Base-by-base conservation (phyloP, 352 stramenopile species). In the Pythium brachiatum region DNA sequence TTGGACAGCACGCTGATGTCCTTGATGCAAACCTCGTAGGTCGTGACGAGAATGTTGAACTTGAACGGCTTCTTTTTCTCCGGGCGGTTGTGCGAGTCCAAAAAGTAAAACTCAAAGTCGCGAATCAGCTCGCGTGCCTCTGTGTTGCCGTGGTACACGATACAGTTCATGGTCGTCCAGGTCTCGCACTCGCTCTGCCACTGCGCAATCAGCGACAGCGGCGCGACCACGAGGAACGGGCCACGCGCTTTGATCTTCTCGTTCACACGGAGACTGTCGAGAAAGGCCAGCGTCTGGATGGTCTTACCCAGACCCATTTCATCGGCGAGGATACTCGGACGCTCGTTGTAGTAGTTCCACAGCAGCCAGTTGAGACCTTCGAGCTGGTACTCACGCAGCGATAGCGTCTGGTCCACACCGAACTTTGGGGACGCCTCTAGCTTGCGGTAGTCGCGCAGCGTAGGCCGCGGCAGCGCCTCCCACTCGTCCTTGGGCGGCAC, bases 121-220 rank as follows among this genome's bases (percentile, higher is more conserved):
- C 97, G 89, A 50, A 99, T 98, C 36, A 97, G 79, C 48, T 97
- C 84, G 9, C 98, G 86, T 27, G 98, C 87, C 15, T 90, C 86
- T 7, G 88, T 88, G 60, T 90, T 97, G 32, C 98, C 98, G 76
- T 99, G 97, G 65, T 99, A 99, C 1, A 99, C 90, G 52, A 99
- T 90, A 43, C 96, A 99, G 76, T 99, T 99, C 71, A 99, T 95
- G 44, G 96, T 88, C 0, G 97, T 99, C 98, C 98, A 99, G 34
- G 78, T 95, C 53, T 98, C 86, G 68, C 99, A 99, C 78, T 99
- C 98, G 54, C 98, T 96, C 65, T 99, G 83, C 98, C 98, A 99
- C 68, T 99, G 98, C n/a, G 92, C 84, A 56, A 99, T 95, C 1
- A 98, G 97, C 25, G 95, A 99, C 3, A 99, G 83, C 12, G 98